phyloP scores from a whole-genome alignment of 139 green algal species.

The Tetradesmus obliquus region DNA sequence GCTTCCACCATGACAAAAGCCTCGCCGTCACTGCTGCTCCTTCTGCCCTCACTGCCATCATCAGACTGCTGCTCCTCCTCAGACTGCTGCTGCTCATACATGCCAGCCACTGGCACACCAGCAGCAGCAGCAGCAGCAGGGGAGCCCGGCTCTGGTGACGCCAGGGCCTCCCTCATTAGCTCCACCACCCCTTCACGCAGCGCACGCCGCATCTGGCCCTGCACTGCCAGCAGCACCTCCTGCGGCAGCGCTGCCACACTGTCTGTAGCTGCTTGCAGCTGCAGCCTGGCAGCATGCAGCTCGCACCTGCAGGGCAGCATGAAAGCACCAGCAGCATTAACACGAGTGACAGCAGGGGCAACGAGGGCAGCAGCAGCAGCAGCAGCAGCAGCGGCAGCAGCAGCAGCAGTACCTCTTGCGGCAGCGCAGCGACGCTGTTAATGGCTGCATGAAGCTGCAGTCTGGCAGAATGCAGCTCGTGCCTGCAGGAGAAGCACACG shows the following conservation, averaged over 20 bases:
- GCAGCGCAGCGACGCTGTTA: background rate
- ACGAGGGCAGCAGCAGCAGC: no score
- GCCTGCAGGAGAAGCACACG: background rate
- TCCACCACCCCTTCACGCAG: slow-evolving; percentile 2
- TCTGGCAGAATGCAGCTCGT: slow-evolving; percentile 18
- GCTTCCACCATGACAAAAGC: background rate
- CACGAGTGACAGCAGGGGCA: background rate
- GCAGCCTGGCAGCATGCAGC: slow-evolving; percentile 21
- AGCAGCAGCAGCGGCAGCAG: background rate
- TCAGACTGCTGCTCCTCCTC: background rate
- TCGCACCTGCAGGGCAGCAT: background rate
- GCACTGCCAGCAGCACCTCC: background rate
- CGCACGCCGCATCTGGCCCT: slow-evolving; percentile 4
- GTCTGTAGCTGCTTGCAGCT: background rate
- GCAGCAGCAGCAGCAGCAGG: background rate
- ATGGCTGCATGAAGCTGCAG: slow-evolving; percentile 4
- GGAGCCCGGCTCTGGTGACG: slow-evolving; percentile 1
- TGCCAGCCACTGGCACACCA: background rate
- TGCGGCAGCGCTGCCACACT: background rate
- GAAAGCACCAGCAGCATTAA: no score
- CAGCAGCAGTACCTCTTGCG: background rate
- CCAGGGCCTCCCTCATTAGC: slow-evolving; percentile 2
- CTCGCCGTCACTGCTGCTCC: slow-evolving; percentile 9
- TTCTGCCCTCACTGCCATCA: background rate
- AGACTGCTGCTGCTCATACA: background rate